Conservation (phyloP, 257 asterid genomes). For the Schizonepeta tenuifolia region DNA sequence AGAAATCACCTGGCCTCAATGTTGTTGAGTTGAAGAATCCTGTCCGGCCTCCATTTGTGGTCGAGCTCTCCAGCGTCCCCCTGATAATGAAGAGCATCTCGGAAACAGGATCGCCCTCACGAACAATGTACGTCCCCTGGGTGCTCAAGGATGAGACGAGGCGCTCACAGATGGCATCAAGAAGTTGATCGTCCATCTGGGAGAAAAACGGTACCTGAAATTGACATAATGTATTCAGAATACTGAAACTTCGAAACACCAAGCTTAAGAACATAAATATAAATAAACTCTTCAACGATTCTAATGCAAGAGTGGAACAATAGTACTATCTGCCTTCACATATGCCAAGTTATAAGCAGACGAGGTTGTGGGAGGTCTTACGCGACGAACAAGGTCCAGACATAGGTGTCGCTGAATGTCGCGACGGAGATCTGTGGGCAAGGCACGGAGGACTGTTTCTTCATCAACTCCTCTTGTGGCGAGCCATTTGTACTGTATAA, state of each 20-base stretch:
- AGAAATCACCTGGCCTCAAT: conserved; percentile 66
- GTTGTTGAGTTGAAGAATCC: conserved; percentile 81
- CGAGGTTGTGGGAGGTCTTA: conserved; percentile 39
- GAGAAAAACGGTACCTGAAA: conserved; percentile 87
- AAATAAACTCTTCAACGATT: background rate
- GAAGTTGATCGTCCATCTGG: conserved; percentile 81
- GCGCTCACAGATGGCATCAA: conserved; percentile 91
- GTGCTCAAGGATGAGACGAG: conserved; percentile 73
- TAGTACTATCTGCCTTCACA: background rate
- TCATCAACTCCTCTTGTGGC: conserved; percentile 87
- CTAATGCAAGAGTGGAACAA: background rate
- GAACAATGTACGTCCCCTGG: conserved; percentile 77
- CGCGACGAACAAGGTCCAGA: conserved; percentile 86
- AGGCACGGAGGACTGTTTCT: conserved; percentile 66
- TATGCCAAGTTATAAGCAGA: background rate
- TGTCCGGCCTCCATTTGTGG: conserved; percentile 85
- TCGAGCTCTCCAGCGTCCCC: conserved; percentile 81
- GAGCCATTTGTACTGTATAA: conserved; percentile 82
- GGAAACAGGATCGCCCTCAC: conserved; percentile 83
- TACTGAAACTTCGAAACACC: background rate
- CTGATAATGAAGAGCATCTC: conserved; percentile 83
- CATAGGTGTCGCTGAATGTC: conserved; percentile 88
- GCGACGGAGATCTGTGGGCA: conserved; percentile 86
- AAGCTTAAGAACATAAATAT: background rate
- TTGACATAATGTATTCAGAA: background rate